phyloP scores from a whole-genome alignment of 2,329 filamentous ascomycete genomes.

The Emmonsiellopsis sp. region DNA sequence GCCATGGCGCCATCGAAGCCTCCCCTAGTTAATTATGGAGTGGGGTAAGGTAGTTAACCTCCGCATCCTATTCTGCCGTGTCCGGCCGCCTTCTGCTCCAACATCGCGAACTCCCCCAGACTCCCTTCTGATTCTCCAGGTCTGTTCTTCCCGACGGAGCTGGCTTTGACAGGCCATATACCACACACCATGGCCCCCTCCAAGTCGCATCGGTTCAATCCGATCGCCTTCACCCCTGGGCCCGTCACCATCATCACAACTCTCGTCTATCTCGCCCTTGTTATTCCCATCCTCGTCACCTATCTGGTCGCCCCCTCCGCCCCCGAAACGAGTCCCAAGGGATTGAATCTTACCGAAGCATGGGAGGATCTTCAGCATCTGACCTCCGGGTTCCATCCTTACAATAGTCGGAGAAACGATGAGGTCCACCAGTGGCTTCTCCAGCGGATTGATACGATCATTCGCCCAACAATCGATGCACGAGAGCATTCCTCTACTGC shows the following conservation, averaged over 20 bases:
- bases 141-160: not conserved
- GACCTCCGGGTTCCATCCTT: conserved; percentile 71
- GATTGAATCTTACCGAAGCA: conserved; percentile 73
- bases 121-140: not conserved
- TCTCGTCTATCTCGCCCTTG: conserved; percentile 66
- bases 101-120: not conserved
- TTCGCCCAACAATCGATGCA: conserved; percentile 49
- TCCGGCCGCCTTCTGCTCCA: no score
- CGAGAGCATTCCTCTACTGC: conserved; percentile 11
- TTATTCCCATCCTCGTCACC: conserved; percentile 62
- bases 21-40: no score
- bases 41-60: no score
- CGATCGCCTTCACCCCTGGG: conserved; percentile 66
- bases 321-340: conserved; percentile 49
- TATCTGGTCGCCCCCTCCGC: conserved; percentile 67
- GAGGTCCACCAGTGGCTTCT: conserved; percentile 69
- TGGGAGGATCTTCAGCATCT: conserved; percentile 76
- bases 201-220: conserved; percentile 28
- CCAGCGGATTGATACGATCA: conserved; percentile 58
- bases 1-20: no score
- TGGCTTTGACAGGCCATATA: not conserved
- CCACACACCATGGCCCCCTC: conserved; percentile 22
- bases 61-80: no score
- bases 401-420: conserved; percentile 79
- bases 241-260: conserved; percentile 75